Percentiles rank a stretch among this genome's conserved stretches.
Conservation (phyloP, 2,329 filamentous ascomycete genomes). For the Verticillium klebahnii region DNA sequence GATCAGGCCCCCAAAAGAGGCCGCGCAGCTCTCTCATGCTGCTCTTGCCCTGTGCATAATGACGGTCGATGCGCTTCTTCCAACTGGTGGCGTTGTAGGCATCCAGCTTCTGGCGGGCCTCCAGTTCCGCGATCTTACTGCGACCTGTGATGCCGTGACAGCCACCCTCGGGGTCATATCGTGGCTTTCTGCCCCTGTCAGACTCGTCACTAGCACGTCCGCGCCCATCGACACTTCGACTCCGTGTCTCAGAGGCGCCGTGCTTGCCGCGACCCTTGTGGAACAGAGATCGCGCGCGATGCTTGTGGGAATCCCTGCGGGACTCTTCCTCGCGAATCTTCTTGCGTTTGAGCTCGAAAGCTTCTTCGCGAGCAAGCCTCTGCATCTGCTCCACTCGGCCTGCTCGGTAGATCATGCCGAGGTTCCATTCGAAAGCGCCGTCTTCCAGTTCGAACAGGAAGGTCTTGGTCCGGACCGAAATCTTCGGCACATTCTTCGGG, state of each 20-base stretch:
- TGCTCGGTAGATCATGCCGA: slow-evolving; percentile 88
- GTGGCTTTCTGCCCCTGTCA: slow-evolving; percentile 41
- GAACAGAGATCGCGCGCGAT: slow-evolving; percentile 51
- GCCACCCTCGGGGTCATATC: slow-evolving; percentile 77
- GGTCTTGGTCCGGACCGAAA: slow-evolving; percentile 76
- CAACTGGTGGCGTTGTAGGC: slow-evolving; percentile 83
- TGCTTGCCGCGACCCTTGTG: slow-evolving; percentile 23
- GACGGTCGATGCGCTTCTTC: slow-evolving; percentile 83
- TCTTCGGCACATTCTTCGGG: slow-evolving; percentile 80
- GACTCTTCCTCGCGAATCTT: slow-evolving; percentile 71
- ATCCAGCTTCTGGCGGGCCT: slow-evolving; percentile 72
- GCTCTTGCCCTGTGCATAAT: slow-evolving; percentile 62
- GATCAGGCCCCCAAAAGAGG: slow-evolving; percentile 77
- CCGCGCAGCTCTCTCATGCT: slow-evolving; percentile 75
- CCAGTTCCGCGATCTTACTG: slow-evolving; percentile 67
- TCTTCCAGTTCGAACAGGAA: slow-evolving; percentile 92
- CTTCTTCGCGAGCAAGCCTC: slow-evolving; percentile 82
- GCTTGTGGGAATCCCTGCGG: slow-evolving; percentile 46
- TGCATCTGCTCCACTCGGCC: slow-evolving; percentile 88
- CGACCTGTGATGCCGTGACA: slow-evolving; percentile 63
- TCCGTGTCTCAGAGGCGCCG: slow-evolving; percentile 39
- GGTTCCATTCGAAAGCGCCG: slow-evolving; percentile 94
- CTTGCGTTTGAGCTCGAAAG: slow-evolving; percentile 82
- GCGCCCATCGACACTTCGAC: slow-evolving; percentile 50
- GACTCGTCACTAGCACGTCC: slow-evolving; percentile 23